phyloP scores from a whole-genome alignment of 192 early-diverging fungal species.

The Pilaira anomala region DNA sequence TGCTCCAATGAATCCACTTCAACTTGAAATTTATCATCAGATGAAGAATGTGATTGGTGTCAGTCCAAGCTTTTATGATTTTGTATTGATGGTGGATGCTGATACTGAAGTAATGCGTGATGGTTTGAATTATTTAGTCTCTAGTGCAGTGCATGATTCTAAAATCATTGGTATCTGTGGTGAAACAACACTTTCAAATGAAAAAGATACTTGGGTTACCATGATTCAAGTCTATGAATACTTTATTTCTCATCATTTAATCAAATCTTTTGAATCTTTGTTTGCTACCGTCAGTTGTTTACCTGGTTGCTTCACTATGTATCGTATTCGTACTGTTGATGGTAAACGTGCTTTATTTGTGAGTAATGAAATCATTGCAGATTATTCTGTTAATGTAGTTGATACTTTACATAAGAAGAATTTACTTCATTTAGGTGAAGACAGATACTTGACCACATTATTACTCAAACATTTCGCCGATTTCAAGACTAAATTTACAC shows the following conservation, averaged over 20 bases:
- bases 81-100: slow-evolving; percentile 97
- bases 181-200: slow-evolving; percentile 92
- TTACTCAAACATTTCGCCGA: slow-evolving; percentile 97
- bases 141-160: slow-evolving; percentile 83
- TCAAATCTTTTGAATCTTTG: slow-evolving; percentile 96
- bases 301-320: slow-evolving; percentile 99
- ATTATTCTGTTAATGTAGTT: slow-evolving; percentile 90
- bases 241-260: slow-evolving; percentile 94
- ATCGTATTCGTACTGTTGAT: slow-evolving; percentile 86
- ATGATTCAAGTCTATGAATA: slow-evolving; percentile 99
- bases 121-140: slow-evolving; percentile 88
- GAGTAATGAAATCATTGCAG: slow-evolving; percentile 84
- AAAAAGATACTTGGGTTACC: slow-evolving; percentile 92
- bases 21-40: slow-evolving; percentile 97
- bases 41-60: slow-evolving; percentile 99
- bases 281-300: slow-evolving; percentile 97
- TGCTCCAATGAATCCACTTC: slow-evolving; percentile 89
- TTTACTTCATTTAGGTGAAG: slow-evolving; percentile 96
- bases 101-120: slow-evolving; percentile 91
- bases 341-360: slow-evolving; percentile 89
- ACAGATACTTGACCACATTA: slow-evolving; percentile 91
- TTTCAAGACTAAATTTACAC: slow-evolving; percentile 90
- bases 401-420: slow-evolving; percentile 99
- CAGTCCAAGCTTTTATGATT: slow-evolving; percentile 93
- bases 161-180: slow-evolving; percentile 95